These are phyloP conservation scores for Agapanthus africanus DNA, from an alignment of 106 monocot species.

Conservation along the genomic window DNA sequence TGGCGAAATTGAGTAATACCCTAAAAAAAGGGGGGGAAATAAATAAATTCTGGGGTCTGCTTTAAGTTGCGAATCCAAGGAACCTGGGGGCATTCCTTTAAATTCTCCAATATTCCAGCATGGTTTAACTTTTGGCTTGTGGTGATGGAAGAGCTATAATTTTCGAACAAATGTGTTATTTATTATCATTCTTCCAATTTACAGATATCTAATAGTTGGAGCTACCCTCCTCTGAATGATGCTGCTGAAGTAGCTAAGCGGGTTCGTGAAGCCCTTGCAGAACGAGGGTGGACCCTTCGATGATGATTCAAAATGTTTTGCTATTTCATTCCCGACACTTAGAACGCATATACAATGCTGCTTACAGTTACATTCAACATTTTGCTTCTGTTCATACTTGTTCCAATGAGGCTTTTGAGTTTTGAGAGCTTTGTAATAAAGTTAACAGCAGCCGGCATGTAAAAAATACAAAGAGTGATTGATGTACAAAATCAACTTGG, in stretches of 20 bases:
- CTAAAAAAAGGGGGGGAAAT: no score
- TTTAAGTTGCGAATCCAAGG: background rate
- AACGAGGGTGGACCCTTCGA: constrained; percentile 68
- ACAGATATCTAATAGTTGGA: constrained; percentile 89
- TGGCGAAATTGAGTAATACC: no score
- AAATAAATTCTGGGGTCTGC: no score
- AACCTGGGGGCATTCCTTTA: background rate
- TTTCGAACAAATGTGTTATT: background rate
- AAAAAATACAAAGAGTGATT: background rate
- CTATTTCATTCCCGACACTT: background rate
- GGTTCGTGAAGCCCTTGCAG: constrained; percentile 70
- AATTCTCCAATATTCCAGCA: no score
- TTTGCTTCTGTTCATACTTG: background rate
- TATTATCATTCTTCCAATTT: constrained; percentile 14
- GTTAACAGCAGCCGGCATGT: background rate
- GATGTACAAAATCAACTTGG: constrained; percentile 6
- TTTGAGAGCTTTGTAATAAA: constrained; percentile 17
- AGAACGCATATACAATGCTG: background rate
- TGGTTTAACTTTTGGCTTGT: background rate
- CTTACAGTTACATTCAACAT: background rate
- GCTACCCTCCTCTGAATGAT: constrained; percentile 91
- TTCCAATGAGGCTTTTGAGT: constrained; percentile 9
- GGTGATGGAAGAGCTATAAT: background rate
- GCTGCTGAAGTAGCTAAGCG: constrained; percentile 56
- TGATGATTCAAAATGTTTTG: constrained; percentile 12